Conservation (phyloP, 768 basidiomycete species). For the Pulveroboletus sp. region DNA sequence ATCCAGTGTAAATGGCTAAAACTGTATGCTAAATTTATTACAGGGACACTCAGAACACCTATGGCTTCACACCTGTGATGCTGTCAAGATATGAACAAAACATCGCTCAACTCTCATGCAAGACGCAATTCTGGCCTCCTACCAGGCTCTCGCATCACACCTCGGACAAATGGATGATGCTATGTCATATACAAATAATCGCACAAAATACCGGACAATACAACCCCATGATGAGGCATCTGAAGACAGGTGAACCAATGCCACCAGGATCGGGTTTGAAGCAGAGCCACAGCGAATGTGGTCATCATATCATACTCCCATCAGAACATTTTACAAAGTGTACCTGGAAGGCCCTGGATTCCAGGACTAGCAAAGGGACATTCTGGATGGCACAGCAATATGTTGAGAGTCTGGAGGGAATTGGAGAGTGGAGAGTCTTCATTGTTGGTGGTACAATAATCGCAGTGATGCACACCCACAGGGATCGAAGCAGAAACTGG, state of each 20-base stretch:
- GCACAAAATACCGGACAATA: background rate
- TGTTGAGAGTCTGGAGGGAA: background rate
- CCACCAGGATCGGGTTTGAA: background rate
- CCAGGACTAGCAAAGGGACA: background rate
- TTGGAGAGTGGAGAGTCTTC: slow-evolving; percentile 3
- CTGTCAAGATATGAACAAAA: background rate
- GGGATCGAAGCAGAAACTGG: background rate
- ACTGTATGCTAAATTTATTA: too few species aligned
- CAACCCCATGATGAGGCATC: background rate
- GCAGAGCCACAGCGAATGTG: background rate
- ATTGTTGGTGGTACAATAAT: background rate
- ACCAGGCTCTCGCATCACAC: background rate
- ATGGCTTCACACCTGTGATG: background rate
- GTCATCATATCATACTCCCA: background rate
- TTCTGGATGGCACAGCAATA: slow-evolving; percentile 10
- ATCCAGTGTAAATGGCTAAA: too few species aligned
- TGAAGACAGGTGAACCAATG: background rate
- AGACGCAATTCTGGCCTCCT: slow-evolving; percentile 4
- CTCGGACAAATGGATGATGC: background rate
- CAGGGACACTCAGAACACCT: background rate
- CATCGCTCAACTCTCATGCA: background rate
- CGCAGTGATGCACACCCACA: background rate
- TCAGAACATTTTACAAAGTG: background rate
- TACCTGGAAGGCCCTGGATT: background rate
- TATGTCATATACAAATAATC: background rate